These are phyloP conservation scores for Trapa bicornis DNA, from an alignment of 345 rosid species.

Conservation along the genomic window DNA sequence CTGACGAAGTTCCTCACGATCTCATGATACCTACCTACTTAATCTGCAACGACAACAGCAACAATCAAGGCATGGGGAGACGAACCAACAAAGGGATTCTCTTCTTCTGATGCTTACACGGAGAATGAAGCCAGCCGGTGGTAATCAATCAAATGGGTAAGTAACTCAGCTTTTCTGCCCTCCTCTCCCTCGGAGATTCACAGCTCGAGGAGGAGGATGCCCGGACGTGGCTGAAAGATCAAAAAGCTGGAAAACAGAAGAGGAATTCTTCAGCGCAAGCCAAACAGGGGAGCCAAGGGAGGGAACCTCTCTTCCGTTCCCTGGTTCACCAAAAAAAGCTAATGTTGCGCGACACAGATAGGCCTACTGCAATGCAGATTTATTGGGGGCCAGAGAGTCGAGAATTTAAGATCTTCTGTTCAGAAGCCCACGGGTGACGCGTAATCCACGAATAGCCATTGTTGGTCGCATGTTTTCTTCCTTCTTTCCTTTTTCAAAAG, in stretches of 20 bases:
- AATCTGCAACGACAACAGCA: not conserved
- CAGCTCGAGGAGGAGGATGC: too few species aligned
- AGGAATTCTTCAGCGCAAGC: not conserved
- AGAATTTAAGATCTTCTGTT: not conserved
- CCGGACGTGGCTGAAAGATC: not conserved
- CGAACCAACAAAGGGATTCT: not conserved
- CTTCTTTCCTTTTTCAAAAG: not conserved
- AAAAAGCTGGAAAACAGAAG: not conserved
- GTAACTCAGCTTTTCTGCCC: too few species aligned
- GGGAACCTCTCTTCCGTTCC: not conserved
- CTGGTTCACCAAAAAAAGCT: not conserved
- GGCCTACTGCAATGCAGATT: not conserved
- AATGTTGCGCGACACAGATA: not conserved
- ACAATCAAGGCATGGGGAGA: not conserved
- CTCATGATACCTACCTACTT: not conserved
- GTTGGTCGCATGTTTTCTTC: not conserved
- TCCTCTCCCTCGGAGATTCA: not conserved
- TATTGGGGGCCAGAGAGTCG: not conserved
- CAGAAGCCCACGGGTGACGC: not conserved
- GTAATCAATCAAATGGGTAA: too few species aligned
- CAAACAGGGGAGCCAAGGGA: not conserved
- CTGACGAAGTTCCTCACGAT: not conserved
- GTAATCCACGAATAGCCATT: conserved; percentile 1
- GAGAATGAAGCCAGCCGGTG: too few species aligned
- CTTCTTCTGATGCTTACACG: too few species aligned